Percentiles rank a stretch among this genome's conserved stretches.
These are phyloP conservation scores for Botrytis squamosa DNA, from an alignment of 2,329 filamentous ascomycete species.

Conservation along the genomic window DNA sequence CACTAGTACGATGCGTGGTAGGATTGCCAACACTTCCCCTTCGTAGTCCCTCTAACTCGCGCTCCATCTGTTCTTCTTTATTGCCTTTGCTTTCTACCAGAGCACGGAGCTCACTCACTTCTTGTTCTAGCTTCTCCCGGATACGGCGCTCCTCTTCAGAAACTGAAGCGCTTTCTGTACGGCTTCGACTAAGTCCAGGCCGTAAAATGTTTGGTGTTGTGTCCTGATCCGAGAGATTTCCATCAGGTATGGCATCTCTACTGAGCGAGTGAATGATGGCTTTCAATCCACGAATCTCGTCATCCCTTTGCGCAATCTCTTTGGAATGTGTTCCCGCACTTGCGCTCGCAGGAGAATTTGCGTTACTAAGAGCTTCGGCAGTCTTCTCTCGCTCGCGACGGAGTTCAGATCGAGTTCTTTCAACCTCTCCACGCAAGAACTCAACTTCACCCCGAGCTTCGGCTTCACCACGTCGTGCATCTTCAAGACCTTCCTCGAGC, in stretches of 20 bases:
- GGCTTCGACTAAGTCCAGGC: slow-evolving; percentile 45
- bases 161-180: slow-evolving; percentile 32
- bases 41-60: slow-evolving; percentile 70
- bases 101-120: slow-evolving; percentile 74
- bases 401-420: slow-evolving; percentile 83
- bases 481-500: slow-evolving; percentile 92
- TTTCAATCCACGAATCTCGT: slow-evolving; percentile 95
- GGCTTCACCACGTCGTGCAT: slow-evolving; percentile 88
- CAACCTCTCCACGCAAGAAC: slow-evolving; percentile 90
- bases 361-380: slow-evolving; percentile 56
- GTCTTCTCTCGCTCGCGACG: slow-evolving; percentile 84
- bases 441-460: slow-evolving; percentile 95
- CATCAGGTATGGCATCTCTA: slow-evolving; percentile 57
- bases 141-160: slow-evolving; percentile 56
- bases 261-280: slow-evolving; percentile 97
- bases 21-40: slow-evolving; percentile 42
- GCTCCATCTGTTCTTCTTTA: slow-evolving; percentile 83
- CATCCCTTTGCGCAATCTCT: slow-evolving; percentile 90
- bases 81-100: slow-evolving; percentile 69
- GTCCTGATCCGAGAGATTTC: slow-evolving; percentile 32
- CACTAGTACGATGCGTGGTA: slow-evolving; percentile 50
- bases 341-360: slow-evolving; percentile 34
- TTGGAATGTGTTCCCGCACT: slow-evolving; percentile 57
- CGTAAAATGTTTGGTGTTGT: slow-evolving; percentile 36
- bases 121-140: slow-evolving; percentile 72